phyloP scores from a whole-genome alignment of 495 filamentous ascomycete genomes.

The Aspergillus saccharolyticus region DNA sequence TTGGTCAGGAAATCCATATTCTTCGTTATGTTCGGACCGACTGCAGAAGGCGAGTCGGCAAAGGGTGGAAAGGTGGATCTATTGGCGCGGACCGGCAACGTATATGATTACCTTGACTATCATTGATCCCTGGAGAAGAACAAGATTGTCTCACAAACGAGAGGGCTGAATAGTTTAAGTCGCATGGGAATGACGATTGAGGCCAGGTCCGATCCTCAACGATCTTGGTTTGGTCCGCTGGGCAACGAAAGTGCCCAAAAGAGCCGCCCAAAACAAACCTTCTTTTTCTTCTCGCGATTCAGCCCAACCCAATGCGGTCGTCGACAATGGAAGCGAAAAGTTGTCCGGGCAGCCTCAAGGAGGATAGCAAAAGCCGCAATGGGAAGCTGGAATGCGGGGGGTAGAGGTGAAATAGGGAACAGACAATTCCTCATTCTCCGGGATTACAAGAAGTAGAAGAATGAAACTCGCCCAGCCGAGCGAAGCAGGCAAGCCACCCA shows the following conservation, averaged over 20 bases:
- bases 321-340: neutral
- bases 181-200: neutral
- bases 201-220: neutral
- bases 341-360: neutral
- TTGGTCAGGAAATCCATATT: constrained; percentile 10
- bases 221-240: neutral
- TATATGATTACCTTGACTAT: neutral
- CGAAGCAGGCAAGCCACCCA: neutral
- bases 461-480: neutral
- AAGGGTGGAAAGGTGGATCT: neutral
- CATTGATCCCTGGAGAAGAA: neutral
- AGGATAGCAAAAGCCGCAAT: neutral
- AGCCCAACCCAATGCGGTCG: neutral
- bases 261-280: neutral
- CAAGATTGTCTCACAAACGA: neutral
- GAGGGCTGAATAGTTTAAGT: neutral
- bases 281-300: neutral
- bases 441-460: neutral
- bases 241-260: neutral
- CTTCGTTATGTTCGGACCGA: neutral
- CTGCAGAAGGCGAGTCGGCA: neutral
- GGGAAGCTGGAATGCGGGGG: neutral
- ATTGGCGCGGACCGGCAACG: neutral
- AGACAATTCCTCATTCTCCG: neutral
- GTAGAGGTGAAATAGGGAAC: neutral